Conservation (phyloP, 2,329 filamentous ascomycete species). For the Chaetomium globosum region DNA sequence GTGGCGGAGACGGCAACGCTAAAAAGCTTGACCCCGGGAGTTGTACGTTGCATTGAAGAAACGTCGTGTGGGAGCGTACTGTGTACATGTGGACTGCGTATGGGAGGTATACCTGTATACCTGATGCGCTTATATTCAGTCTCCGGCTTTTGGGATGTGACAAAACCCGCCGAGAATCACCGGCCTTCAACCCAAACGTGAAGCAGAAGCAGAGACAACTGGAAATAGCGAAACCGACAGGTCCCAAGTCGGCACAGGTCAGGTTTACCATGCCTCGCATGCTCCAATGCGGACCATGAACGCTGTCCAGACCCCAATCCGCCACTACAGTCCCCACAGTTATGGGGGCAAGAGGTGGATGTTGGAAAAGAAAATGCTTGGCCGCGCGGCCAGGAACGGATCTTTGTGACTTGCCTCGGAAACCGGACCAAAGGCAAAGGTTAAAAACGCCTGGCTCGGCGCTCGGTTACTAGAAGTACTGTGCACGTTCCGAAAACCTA, state of each 20-base stretch:
- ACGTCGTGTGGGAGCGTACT: too few relatives aligned
- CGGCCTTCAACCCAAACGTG: background rate
- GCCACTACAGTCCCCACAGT: slow-evolving; percentile 2
- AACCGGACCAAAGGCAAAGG: background rate
- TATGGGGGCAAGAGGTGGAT: slow-evolving; percentile 11
- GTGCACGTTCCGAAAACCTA: background rate
- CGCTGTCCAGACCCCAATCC: background rate
- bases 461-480: background rate
- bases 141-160: background rate
- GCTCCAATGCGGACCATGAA: background rate
- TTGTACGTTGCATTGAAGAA: background rate
- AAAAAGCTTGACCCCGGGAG: slow-evolving; percentile 21
- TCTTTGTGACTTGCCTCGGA: background rate
- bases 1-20: slow-evolving; percentile 5
- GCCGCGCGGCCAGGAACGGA: background rate
- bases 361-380: background rate
- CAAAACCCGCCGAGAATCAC: background rate
- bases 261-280: background rate
- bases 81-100: too few relatives aligned
- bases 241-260: too few relatives aligned
- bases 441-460: background rate
- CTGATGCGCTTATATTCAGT: background rate
- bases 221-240: background rate
- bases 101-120: background rate
- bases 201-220: background rate